Evolutionary conservation across 345 rosid genomes (phyloP).

Genomic region (Aurinia saxatilis): DNA sequence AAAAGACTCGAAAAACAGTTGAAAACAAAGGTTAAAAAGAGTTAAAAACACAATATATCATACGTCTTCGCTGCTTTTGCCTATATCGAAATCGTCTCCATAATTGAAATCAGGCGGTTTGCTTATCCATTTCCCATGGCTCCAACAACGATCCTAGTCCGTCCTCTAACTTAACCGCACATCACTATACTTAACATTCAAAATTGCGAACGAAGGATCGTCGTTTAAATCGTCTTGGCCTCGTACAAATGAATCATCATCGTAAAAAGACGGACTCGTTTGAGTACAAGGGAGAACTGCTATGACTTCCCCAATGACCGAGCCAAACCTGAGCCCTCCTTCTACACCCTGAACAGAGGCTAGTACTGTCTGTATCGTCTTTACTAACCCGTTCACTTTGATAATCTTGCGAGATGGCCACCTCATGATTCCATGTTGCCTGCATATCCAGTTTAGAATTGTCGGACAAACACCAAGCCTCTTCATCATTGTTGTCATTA

Average conservation of each 20-base stretch:
- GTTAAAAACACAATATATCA: no score
- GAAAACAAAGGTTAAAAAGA: no score
- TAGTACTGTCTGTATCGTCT: slow-evolving; percentile 70
- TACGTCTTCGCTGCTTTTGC: slow-evolving; percentile 14
- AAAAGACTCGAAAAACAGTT: no score
- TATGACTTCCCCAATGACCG: slow-evolving; percentile 54
- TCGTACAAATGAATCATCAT: slow-evolving; percentile 20
- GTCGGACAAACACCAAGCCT: slow-evolving; percentile 99
- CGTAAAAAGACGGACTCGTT: slow-evolving; percentile 26
- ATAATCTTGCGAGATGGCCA: slow-evolving; percentile 97
- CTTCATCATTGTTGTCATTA: no score
- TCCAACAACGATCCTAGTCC: slow-evolving; percentile 20
- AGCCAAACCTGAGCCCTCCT: no score
- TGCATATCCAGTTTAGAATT: slow-evolving; percentile 81
- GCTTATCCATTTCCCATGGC: slow-evolving; percentile 32
- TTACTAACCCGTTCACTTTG: slow-evolving; percentile 75
- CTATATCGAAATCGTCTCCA: slow-evolving; percentile 18
- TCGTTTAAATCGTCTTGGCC: neutral
- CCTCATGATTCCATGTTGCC: slow-evolving; percentile 72
- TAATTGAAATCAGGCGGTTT: slow-evolving; percentile 21
- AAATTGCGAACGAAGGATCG: neutral
- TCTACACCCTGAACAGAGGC: slow-evolving; percentile 90
- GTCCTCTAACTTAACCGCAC: slow-evolving; percentile 48
- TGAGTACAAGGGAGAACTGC: slow-evolving; percentile 41
- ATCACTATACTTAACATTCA: slow-evolving; percentile 8